These are phyloP conservation scores for Xerocomellus intermedius DNA, from an alignment of 768 basidiomycete genomes.

Conservation along the genomic window DNA sequence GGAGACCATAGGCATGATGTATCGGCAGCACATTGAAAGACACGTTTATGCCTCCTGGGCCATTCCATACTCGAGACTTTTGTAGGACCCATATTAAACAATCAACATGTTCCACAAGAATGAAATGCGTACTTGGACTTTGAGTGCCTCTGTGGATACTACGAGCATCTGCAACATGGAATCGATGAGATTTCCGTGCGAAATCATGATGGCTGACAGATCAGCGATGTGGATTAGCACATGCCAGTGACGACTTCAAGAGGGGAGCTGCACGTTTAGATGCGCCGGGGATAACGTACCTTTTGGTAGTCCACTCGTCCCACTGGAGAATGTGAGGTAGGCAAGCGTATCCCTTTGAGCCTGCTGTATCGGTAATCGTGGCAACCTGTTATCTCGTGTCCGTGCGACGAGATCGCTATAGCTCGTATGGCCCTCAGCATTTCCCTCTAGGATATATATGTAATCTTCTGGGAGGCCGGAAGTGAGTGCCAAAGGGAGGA, in stretches of 20 bases:
- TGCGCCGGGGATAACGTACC: conserved; percentile 36
- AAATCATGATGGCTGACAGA: conserved; percentile 63
- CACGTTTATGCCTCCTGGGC: conserved; percentile 47
- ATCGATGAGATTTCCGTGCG: conserved; percentile 60
- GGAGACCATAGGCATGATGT: conserved; percentile 66
- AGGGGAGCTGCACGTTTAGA: background rate
- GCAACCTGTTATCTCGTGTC: conserved; percentile 37
- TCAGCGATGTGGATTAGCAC: conserved; percentile 1
- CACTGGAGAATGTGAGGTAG: conserved; percentile 75
- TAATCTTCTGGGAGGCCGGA: conserved; percentile 38
- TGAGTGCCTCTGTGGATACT: conserved; percentile 26
- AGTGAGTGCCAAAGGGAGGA: conserved; percentile 42
- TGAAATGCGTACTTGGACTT: conserved; percentile 39
- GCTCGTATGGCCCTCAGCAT: conserved; percentile 39
- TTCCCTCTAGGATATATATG: conserved; percentile 52
- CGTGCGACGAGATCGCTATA: conserved; percentile 45
- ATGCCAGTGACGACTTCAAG: background rate
- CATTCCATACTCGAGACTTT: conserved; percentile 40
- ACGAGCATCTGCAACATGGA: conserved; percentile 41
- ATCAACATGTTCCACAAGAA: background rate
- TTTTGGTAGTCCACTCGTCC: conserved; percentile 76
- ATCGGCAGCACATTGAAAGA: conserved; percentile 62
- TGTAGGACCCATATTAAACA: background rate
- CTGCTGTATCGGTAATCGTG: conserved; percentile 41
- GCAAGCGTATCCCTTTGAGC: conserved; percentile 57